Evolutionary conservation across 2,329 filamentous ascomycete species (phyloP), one percentile per base, ranked within the genome.

Genomic region (Cladosporium halotolerans): DNA sequence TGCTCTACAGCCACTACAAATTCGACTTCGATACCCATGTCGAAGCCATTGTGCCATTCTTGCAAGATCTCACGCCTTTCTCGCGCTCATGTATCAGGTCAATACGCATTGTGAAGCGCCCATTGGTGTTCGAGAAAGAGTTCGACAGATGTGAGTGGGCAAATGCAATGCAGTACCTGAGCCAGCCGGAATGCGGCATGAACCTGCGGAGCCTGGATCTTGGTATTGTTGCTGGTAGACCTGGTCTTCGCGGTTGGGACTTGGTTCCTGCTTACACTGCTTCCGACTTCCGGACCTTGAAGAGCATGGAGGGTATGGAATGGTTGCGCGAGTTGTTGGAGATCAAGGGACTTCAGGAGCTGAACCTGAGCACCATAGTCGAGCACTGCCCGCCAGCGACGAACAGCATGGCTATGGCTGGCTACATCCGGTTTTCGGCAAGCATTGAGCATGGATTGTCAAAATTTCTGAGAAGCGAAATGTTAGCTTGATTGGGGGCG

Each of bases 11-110:
- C 7, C 70, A 65, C 52, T 79, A 83, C 63, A 70, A 71, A 0
- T 84, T 85, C 64, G 76, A 79, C 60, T 85, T 85, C 64, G 78
- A 77, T 56, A 73, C 74, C 45, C 74, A 81, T 66, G 72, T 85
- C 58, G 82, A 85, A 66, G 79, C 81, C 13, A 73, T 82, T 5
- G 73, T 77, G 1, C 80, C 81, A 0, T 85, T 85, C 63, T 70
- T 85, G 38, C 69, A 71, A 32, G 80, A 84, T 63, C 72, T 83
- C 33, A 79, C 77, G 2, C 72, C 75, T 1, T 60, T 65, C 14
- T 75, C 77, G 2, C 72, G 78, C 33, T 63, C 66, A 9, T 69
- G 77, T 44, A 67, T 85, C 55, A 70, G 71, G 31, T 71, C 73
- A 34, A 67, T 85, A 9, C 72, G 74, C 10, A 60, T 85, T 16